Evolutionary conservation across 768 basidiomycete genomes (phyloP), one percentile per base, ranked within the genome.

Genomic region (Kwoniella newhampshirensis): DNA sequence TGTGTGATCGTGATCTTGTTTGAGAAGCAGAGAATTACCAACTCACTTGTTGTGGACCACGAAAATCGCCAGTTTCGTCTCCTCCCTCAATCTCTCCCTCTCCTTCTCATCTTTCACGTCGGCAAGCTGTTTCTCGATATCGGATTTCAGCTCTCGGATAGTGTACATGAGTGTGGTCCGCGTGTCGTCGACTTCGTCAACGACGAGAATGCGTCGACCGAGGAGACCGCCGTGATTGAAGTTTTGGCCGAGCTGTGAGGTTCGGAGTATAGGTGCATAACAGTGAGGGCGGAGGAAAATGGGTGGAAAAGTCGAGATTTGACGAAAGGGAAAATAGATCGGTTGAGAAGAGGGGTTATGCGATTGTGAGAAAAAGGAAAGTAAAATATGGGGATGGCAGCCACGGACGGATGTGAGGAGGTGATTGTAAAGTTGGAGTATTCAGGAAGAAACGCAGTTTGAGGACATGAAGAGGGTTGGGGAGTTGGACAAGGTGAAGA

Each of bases 81-180:
- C 82, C 18, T 85, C 78, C 0, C 82, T 82, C n/a, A 86, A 84
- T 48, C 87, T 86, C 64, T 92, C 86, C 17, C 82, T 76, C 75
- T 89, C 87, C 3, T 88, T 86, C 54, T 85, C 81, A 11, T 83
- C 77, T 13, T 89, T 77, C 64, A 87, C 88, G 42, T 75, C 75
- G 66, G 89, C 88, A 21, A 76, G 64, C 66, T 80, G 77, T 47
- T 76, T 66, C 27, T 75, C 66, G 48, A 96, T 87, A 71, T 99
- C 96, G 75, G 87, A 88, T 72, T 86, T 81, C 26, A 99, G 84
- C 76, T 99, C 96, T 7, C 83, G 81, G 43, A 97, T 79, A 3
- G 93, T 92, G 70, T 98, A 99, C 89, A 87, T 83, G 8, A 96
- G 81, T 1, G 92, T 96, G 78, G 87, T 90, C 66, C 75, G 69